Percentiles rank a stretch among this genome's conserved stretches.
phyloP scores from a whole-genome alignment of 192 early-diverging fungal species.

The Podila verticillata region DNA sequence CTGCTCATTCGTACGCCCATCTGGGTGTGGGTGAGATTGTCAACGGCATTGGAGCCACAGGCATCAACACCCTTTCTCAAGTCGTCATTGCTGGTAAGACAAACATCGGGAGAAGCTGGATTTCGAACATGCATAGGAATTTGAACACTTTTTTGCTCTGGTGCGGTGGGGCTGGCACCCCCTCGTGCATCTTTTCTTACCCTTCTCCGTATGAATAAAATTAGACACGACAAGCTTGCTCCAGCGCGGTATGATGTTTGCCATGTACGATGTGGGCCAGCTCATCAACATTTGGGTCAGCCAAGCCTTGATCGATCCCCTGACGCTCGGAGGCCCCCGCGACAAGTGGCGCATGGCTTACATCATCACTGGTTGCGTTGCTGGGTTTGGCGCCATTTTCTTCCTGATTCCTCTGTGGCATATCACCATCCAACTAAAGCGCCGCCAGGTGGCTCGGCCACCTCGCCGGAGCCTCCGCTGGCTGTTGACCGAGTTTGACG shows the following conservation, averaged over 20 bases:
- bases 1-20: neutral
- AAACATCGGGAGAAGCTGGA: neutral
- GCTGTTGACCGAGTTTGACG: neutral
- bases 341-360: conserved; percentile 1
- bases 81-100: conserved; percentile 3
- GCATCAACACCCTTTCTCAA: neutral
- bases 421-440: neutral
- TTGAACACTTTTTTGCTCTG: too few species aligned
- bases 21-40: neutral
- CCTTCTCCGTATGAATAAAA: neutral
- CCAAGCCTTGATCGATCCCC: conserved; percentile 2
- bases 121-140: too few species aligned
- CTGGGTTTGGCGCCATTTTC: neutral
- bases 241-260: conserved; percentile 1
- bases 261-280: neutral
- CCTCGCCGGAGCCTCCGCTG: neutral
- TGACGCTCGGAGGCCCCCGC: neutral
- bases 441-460: neutral
- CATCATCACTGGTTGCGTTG: neutral
- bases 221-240: conserved; percentile 1
- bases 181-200: too few species aligned
- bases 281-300: conserved; percentile 1
- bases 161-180: neutral
- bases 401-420: neutral
- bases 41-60: neutral